Evolutionary conservation across 2,329 filamentous ascomycete species (phyloP).

Genomic region (Cryphonectria japonica): DNA sequence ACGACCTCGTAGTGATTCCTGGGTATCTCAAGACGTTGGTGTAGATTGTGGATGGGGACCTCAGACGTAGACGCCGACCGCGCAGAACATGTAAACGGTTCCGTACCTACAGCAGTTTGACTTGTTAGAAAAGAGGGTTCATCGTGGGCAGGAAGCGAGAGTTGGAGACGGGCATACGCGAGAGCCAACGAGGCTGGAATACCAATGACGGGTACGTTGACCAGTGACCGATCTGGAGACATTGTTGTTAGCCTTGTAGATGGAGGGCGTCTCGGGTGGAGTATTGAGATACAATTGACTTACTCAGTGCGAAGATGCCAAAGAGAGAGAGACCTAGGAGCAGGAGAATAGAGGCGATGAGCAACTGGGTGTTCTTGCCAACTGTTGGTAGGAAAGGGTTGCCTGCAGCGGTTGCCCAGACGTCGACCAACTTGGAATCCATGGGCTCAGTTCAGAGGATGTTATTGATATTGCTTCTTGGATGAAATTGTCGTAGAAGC

Average conservation of each 20-base stretch:
- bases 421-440: conserved; percentile 81
- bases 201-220: conserved; percentile 77
- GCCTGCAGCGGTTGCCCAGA: conserved; percentile 92
- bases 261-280: background rate
- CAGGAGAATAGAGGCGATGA: conserved; percentile 76
- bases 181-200: conserved; percentile 86
- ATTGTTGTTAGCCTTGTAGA: conserved; percentile 33
- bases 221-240: conserved; percentile 75
- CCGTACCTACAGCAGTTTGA: conserved; percentile 69
- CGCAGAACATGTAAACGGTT: conserved; percentile 98
- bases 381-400: conserved; percentile 82
- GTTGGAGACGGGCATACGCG: conserved; percentile 66
- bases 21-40: conserved; percentile 28
- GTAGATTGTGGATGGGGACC: conserved; percentile 44
- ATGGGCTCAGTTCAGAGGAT: conserved; percentile 45
- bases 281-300: conserved; percentile 35
- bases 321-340: conserved; percentile 72
- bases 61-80: conserved; percentile 97
- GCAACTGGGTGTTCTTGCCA: conserved; percentile 82
- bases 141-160: background rate
- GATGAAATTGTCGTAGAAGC: background rate
- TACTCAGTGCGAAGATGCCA: conserved; percentile 86
- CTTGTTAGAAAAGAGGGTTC: conserved; percentile 20
- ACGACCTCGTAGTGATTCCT: conserved; percentile 28
- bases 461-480: conserved; percentile 1